Evolutionary conservation across 495 filamentous ascomycete genomes (phyloP), one percentile per base, ranked within the genome.

Genomic region (Pyronema domesticum): DNA sequence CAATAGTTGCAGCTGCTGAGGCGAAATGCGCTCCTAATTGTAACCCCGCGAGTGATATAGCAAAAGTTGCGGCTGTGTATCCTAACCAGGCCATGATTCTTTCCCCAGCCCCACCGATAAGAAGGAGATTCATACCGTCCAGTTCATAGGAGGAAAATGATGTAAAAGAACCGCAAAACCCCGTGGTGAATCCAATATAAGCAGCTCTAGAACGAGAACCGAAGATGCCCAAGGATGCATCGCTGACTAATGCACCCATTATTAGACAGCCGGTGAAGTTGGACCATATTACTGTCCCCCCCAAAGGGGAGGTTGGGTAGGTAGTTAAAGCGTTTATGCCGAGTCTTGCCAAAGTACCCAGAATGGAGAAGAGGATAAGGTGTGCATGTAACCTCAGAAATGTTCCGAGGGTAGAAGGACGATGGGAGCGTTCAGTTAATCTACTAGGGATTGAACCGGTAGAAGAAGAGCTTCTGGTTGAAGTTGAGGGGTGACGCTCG

Each of bases 161-260:
- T 3, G 91, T 96, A 51, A 91, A 81, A 60, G 80, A 87, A 53
- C 91, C 91, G 67, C 91, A 96, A 70, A 94, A 95, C 10, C 91
- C 91, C 2, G 86, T 93, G 0, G 89, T 79, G 0, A 98, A 78
- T 15, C 91, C 91, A 54, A 95, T 85, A 65, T 91, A 95, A 0
- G 95, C 74, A 68, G 91, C 93, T 67, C 89, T 94, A 40, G 71
- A 66, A 39, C 74, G 63, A 17, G 60, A 56, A 6, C 65, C 61
- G 43, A 58, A 65, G 13, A 74, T 74, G 68, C 94, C 94, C 23
- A 94, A 70, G 59, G 75, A 80, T 58, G 76, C 72, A 62, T 94
- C 88, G 69, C 95, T 84, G 17, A 76, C 67, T 11, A 98, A 70
- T 64, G 94, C 93, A 15, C 91, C 89, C 77, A 98, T 81, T 45